A percentile compares a stretch with the other conserved stretches of the same genome.
phyloP scores from a whole-genome alignment of 306 rosid genomes.

The Prunus mume region DNA sequence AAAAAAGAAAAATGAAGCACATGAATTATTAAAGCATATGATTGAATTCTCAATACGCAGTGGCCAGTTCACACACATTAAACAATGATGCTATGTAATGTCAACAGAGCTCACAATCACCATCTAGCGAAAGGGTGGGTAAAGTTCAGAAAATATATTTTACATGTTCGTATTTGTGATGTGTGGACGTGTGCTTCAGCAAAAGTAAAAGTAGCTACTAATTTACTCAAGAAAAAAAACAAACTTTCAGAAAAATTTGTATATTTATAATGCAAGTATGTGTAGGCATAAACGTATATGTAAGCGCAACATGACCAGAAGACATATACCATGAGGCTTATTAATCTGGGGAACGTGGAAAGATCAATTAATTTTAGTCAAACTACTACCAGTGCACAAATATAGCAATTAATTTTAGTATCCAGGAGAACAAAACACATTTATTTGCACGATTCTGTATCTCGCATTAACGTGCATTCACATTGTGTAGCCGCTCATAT shows the following conservation, averaged over 20 bases:
- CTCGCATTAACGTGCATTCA: too few species aligned
- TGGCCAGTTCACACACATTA: not conserved
- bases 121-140: not conserved
- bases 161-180: not conserved
- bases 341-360: not conserved
- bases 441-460: too few species aligned
- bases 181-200: not conserved
- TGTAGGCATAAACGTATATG: not conserved
- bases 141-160: not conserved
- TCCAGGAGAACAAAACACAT: too few species aligned
- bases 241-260: not conserved
- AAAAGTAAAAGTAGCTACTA: not conserved
- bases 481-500: too few species aligned
- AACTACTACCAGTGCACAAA: not conserved
- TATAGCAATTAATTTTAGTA: not conserved
- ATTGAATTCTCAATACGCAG: not conserved
- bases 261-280: not conserved
- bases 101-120: not conserved
- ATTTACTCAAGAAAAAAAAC: not conserved
- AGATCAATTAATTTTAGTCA: not conserved
- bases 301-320: not conserved
- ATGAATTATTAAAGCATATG: slow-evolving; percentile 2
- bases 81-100: not conserved
- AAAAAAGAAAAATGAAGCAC: not conserved
- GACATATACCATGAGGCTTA: not conserved